Evolutionary conservation across 805 yeast genomes (phyloP), one percentile per base, ranked within the genome.

Genomic region (Torulaspora gathmanii): DNA sequence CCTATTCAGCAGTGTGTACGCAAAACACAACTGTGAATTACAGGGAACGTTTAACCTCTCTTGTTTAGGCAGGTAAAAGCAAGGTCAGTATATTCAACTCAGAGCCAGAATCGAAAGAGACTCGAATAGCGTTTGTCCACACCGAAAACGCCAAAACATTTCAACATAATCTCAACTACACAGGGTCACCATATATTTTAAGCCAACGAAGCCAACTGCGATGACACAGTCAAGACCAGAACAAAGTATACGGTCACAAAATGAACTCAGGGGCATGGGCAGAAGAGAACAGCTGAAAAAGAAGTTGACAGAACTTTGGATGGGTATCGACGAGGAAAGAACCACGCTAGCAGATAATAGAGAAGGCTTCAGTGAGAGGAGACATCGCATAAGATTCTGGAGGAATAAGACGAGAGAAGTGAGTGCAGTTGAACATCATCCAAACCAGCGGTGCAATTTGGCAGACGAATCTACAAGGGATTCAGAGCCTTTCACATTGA

Each of bases 251-350:
- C 4, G 17, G 15, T n/a, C 19, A 19, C 2, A 19, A 11, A 3
- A 4, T 10, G 11, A 20, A 31, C 37, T 22, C 13, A 23, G 12
- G 10, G 42, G 13, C 9, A 12, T 31, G 16, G 12, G 29, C 7
- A 29, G 19, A 13, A 20, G 36, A 9, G 25, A 22, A 27, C 27
- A 20, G 17, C 15, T 40, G 10, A 40, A 40, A 17, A 15, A 20
- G 43, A 40, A 40, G 33, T 15, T 17, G 34, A 16, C 28, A 16
- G 26, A 33, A 12, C 23, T 33, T n/a, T 34, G 37, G 37, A 19
- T 19, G 5, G 27, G 37, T 8, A 17, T 12, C 27, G 13, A 13
- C 37, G 8, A n/a, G 20, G 27, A 34, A 23, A 9, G 6, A 19
- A n/a, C 23, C 10, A 6, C 36, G 17, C 12, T 5, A 15, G 27